Base-by-base conservation (phyloP, 495 filamentous ascomycete genomes). In the Tirmania nivea region DNA sequence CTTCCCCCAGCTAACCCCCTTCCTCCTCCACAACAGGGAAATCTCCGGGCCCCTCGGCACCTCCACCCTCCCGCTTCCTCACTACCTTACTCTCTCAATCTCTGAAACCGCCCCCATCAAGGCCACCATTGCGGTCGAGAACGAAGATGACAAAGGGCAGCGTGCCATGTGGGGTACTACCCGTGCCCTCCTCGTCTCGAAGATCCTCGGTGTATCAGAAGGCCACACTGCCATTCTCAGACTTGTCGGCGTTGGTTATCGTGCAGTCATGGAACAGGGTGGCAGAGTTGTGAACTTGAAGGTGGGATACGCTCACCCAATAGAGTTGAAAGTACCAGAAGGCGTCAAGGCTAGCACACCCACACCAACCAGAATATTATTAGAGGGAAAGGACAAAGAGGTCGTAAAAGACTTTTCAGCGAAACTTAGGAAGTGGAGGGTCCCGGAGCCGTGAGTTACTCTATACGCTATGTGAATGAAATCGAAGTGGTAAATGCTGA, bases 161-260 rank as follows among this genome's bases (percentile, higher is more conserved):
- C 77, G 84, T 63, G 89, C 83, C 67, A 96, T 96, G 89, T 97
- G 90, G 90, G 90, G 90, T 51, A 95, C 89, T 3, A 82, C 76
- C 25, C 87, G 90, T 63, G 78, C 87, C 16, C 87, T 90, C 60
- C 75, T 97, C 51, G 81, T 86, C 60, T 87, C 87, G 66, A 78
- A 87, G 68, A 81, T 97, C 54, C 76, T 83, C 36, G 90, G 90
- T 52, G 90, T 96, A 35, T 92, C 86, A 5, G 90, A 96, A 77
- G 90, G 90, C 14, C 90, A 97, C 67, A 84, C 85, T 7, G 85
- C 86, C 14, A 84, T 97, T 58, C 70, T 97, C 35, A 80, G 90
- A 56, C 71, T 97, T 39, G 85, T 94, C n/a, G 90, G 90, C 63
- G 92, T 97, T 51, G 90, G 90, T 59, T 97, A 94, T 74, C 75